phyloP scores from a whole-genome alignment of 2,329 filamentous ascomycete genomes.

The Leptographium radiaticola region DNA sequence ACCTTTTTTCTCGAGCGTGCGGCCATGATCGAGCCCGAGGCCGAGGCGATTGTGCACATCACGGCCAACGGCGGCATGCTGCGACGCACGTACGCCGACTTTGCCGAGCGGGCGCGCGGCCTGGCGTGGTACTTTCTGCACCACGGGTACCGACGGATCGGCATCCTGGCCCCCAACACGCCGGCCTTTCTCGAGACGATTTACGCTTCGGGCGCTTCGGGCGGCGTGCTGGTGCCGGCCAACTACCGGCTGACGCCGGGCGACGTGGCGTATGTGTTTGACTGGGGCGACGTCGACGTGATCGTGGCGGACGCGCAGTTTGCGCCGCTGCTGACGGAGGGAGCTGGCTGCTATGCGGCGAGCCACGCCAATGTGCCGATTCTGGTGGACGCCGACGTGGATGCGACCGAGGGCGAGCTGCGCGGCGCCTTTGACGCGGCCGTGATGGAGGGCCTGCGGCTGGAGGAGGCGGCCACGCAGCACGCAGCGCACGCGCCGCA shows the following conservation, averaged over 20 bases:
- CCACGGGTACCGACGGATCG: conserved; percentile 61
- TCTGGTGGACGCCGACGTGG: conserved; percentile 71
- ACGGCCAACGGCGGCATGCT: conserved; percentile 65
- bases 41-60: conserved; percentile 72
- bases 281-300: conserved; percentile 71
- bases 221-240: conserved; percentile 58
- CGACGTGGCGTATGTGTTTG: conserved; percentile 84
- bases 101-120: conserved; percentile 75
- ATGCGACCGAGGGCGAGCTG: conserved; percentile 58
- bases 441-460: conserved; percentile 63
- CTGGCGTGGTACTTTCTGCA: conserved; percentile 78
- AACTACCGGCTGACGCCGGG: conserved; percentile 60
- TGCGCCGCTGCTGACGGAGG: conserved; percentile 41
- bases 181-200: conserved; percentile 87
- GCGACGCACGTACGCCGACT: conserved; percentile 64
- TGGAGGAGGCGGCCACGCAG: conserved; percentile 43
- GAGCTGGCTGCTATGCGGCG: conserved; percentile 42
- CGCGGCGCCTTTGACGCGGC: conserved; percentile 74
- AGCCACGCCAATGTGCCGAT: conserved; percentile 51
- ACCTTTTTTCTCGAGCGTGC: conserved; percentile 74
- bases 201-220: conserved; percentile 74
- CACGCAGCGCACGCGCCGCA: background rate
- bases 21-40: conserved; percentile 75
- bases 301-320: conserved; percentile 85
- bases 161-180: conserved; percentile 82